These are phyloP conservation scores for Beta lomatogona DNA, from an alignment of 179 eudicot genomes.

Conservation along the genomic window DNA sequence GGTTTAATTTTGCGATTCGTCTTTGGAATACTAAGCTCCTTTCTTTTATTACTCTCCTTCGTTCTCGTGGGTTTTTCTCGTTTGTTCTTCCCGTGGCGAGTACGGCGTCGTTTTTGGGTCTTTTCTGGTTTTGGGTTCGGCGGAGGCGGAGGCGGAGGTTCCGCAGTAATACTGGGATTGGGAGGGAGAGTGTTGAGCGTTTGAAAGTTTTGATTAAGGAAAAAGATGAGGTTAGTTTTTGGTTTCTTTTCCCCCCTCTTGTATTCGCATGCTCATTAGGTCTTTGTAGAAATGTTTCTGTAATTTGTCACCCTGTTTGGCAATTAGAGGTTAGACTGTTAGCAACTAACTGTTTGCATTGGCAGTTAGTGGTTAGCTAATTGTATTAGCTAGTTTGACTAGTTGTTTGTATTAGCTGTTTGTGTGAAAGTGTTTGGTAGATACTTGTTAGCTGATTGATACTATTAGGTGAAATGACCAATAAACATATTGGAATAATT, in stretches of 20 bases:
- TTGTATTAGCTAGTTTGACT: no score
- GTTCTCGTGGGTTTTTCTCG: conserved; percentile 14
- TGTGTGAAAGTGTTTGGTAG: no score
- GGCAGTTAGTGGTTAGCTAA: no score
- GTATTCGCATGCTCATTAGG: neutral
- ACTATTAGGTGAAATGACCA: no score
- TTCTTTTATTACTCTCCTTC: neutral
- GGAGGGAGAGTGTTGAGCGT: conserved; percentile 35
- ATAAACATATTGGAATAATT: no score
- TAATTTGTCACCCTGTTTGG: no score
- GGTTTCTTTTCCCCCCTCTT: neutral
- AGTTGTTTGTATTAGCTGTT: no score
- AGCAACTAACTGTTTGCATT: no score
- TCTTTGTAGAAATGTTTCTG: conserved; percentile 21
- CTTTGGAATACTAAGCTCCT: conserved; percentile 31
- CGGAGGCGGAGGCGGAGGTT: conserved; percentile 26
- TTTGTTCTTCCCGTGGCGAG: conserved; percentile 13
- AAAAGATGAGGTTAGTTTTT: conserved; percentile 51
- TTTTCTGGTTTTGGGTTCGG: conserved; percentile 36
- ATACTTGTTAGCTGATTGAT: no score
- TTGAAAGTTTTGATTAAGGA: conserved; percentile 38
- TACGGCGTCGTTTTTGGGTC: conserved; percentile 26
- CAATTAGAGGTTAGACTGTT: no score
- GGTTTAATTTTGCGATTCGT: conserved; percentile 37
- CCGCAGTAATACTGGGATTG: neutral